Percentiles rank a stretch among this genome's conserved stretches.
Conservation (phyloP, 2,329 filamentous ascomycete species). For the Diplocarpon rosae region DNA sequence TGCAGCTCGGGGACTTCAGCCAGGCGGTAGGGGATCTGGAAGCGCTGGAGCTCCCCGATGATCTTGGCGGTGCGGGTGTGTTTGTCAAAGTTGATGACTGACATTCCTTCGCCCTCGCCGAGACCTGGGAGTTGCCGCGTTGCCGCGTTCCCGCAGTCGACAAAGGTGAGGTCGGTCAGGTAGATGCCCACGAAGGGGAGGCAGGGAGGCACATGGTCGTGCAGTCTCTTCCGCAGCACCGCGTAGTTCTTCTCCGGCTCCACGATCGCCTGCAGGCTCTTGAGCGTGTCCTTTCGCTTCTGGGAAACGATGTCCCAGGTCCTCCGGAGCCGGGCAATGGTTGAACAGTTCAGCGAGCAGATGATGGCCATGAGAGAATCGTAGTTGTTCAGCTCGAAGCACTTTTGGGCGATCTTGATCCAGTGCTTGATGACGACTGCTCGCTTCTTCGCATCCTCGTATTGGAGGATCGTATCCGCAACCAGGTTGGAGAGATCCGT, state of each 20-base stretch:
- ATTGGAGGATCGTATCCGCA: conserved; percentile 78
- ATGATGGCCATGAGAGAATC: conserved; percentile 96
- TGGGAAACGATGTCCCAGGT: conserved; percentile 85
- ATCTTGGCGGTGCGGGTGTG: conserved; percentile 90
- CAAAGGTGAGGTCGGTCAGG: conserved; percentile 89
- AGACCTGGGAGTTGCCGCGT: conserved; percentile 60
- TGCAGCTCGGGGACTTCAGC: conserved; percentile 79
- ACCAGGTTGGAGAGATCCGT: conserved; percentile 90
- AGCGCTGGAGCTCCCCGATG: conserved; percentile 88
- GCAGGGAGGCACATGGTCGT: conserved; percentile 81
- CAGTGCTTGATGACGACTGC: conserved; percentile 90
- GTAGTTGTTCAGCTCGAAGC: conserved; percentile 86
- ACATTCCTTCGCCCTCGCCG: conserved; percentile 51
- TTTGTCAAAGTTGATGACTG: conserved; percentile 96
- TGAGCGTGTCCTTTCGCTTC: conserved; percentile 72
- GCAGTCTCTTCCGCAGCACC: conserved; percentile 68
- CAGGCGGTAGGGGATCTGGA: conserved; percentile 86
- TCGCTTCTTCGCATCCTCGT: conserved; percentile 86
- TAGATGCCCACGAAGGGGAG: conserved; percentile 95
- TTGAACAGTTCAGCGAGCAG: conserved; percentile 84
- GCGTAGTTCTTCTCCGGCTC: conserved; percentile 89
- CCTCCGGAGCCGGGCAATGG: conserved; percentile 74
- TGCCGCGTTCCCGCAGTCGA: conserved; percentile 85
- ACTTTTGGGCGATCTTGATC: conserved; percentile 87
- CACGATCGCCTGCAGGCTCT: conserved; percentile 70